These are phyloP conservation scores for Fusarium tricinctum DNA, from an alignment of 2,329 filamentous ascomycete genomes.

Conservation along the genomic window DNA sequence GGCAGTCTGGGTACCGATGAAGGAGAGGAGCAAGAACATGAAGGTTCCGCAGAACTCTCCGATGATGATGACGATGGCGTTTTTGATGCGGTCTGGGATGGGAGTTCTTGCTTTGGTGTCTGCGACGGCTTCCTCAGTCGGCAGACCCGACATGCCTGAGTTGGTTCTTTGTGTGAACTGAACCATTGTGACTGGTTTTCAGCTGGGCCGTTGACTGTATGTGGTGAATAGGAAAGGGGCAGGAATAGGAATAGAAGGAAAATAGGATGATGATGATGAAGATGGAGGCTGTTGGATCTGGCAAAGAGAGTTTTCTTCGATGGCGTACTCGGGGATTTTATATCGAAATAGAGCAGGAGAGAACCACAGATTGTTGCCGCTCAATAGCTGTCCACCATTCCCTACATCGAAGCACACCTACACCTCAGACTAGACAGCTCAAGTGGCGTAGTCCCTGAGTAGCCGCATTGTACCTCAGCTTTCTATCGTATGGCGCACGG, in stretches of 20 bases:
- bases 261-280: conserved; percentile 5
- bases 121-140: conserved; percentile 30
- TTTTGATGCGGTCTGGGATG: conserved; percentile 42
- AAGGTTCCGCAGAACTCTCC: conserved; percentile 68
- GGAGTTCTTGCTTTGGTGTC: conserved; percentile 13
- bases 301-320: conserved; percentile 17
- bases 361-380: not conserved
- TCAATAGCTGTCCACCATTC: conserved; percentile 19
- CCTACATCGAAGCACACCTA: conserved; percentile 32
- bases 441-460: conserved; percentile 34
- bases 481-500: not conserved
- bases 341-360: conserved; percentile 21
- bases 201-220: not conserved
- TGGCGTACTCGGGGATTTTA: conserved; percentile 33
- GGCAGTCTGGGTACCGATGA: conserved; percentile 58
- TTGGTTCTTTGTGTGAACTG: conserved; percentile 19
- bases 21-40: conserved; percentile 64
- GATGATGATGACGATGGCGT: conserved; percentile 59
- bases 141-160: conserved; percentile 28
- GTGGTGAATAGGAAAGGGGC: not conserved
- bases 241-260: conserved; percentile 2
- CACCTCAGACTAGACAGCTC: conserved; percentile 14
- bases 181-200: conserved; percentile 27
- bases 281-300: conserved; percentile 11
- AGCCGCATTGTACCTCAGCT: conserved; percentile 23